Conservation (phyloP, 2,329 filamentous ascomycete genomes). For the Emergomyces orientalis region DNA sequence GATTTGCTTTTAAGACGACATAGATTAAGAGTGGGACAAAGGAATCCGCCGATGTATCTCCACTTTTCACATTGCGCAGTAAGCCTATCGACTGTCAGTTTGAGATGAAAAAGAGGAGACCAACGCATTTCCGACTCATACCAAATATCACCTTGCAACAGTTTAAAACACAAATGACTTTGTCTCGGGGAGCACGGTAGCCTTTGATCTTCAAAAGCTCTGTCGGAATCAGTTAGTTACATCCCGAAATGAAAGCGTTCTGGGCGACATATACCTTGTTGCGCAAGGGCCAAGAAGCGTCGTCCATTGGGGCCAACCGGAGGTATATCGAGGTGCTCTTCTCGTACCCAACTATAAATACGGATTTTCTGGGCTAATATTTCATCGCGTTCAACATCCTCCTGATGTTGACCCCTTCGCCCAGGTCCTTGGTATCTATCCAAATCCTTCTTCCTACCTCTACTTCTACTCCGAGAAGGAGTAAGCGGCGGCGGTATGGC, state of each 20-base stretch:
- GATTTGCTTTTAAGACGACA: slow-evolving; percentile 87
- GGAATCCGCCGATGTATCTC: slow-evolving; percentile 86
- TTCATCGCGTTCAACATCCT: slow-evolving; percentile 93
- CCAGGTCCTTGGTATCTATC: slow-evolving; percentile 67
- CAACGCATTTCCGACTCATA: slow-evolving; percentile 31
- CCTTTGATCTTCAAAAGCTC: slow-evolving; percentile 94
- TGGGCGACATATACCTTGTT: slow-evolving; percentile 55
- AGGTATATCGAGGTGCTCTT: slow-evolving; percentile 88
- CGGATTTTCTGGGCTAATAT: slow-evolving; percentile 93
- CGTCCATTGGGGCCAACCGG: slow-evolving; percentile 74
- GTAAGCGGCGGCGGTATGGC: slow-evolving; percentile 75
- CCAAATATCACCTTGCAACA: slow-evolving; percentile 99
- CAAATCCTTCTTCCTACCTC: slow-evolving; percentile 58
- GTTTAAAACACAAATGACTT: slow-evolving; percentile 96
- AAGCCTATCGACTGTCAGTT: slow-evolving; percentile 48
- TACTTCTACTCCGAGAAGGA: slow-evolving; percentile 48
- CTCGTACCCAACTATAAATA: slow-evolving; percentile 90
- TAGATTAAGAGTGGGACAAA: slow-evolving; percentile 95
- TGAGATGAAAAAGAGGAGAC: not conserved
- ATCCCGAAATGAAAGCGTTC: not conserved
- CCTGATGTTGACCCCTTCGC: slow-evolving; percentile 89
- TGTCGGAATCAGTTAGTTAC: slow-evolving; percentile 32
- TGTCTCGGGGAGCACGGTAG: slow-evolving; percentile 93
- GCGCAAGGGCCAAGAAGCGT: slow-evolving; percentile 78
- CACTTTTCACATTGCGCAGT: slow-evolving; percentile 76